Evolutionary conservation across 352 stramenopile species (phyloP), one percentile per base, ranked within the genome.

Genomic region (Phytophthora quininea): DNA sequence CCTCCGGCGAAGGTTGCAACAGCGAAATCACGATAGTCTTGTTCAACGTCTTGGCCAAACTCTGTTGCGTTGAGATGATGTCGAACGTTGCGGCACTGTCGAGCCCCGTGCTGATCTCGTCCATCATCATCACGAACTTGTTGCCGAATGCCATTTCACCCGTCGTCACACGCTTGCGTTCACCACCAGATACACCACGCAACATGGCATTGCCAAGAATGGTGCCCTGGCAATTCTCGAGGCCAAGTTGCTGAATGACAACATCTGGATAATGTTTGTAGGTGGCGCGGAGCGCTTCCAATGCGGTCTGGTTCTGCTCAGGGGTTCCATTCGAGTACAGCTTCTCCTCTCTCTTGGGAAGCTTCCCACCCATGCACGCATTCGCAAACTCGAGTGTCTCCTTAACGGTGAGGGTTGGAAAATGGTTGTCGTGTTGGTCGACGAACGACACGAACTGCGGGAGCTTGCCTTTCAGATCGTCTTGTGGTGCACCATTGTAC

Each of bases 81-180:
- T 98, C 92, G 64, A 80, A 97, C 3, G 92, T 97, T 4, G 91
- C 95, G 1, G 89, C 84, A 38, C 83, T 89, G 77, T 98, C 93
- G 9, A 98, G 78, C 1, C 95, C 95, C 37, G 92, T 98, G 47
- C 77, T 93, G 67, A 98, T 97, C 75, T 97, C 88, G 72, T 98
- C 93, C 67, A 88, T 85, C 47, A 95, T 77, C 7, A 84, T 48
- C 11, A 97, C 79, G 15, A 73, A 80, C 64, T 81, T 79, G 48
- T 77, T 70, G 45, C 77, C 73, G 48, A 93, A 84, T 33, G 89
- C 64, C 80, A 98, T 98, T 73, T 92, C 80, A 14, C 79, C 83
- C 3, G 70, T 80, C 19, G 80, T 91, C 48, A 92, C 80, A 27
- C 84, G 80, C 69, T 88, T 89, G 19, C 80, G 67, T 35, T 92